Evolutionary conservation across 106 monocot genomes (phyloP), one percentile per base, ranked within the genome.

Genomic region (Vanilla planifolia): DNA sequence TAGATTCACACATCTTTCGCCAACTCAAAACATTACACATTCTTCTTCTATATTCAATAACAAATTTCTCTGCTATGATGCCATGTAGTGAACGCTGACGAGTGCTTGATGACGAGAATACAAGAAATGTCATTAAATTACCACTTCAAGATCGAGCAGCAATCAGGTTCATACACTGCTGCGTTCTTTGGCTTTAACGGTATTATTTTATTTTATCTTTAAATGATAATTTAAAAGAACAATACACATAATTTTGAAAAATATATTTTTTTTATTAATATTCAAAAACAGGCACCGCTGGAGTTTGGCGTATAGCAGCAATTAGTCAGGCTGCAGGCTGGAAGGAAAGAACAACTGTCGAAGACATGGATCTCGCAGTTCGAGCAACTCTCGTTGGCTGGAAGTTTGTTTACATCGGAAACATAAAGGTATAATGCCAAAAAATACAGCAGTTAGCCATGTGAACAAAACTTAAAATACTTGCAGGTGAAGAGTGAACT

Each of bases 71-170:
- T 56, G 17, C 51, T 0, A 25, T 51, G 1, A 16, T 35, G 17
- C 35, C 21, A 14, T 55, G 27, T 60, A 91, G 90, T 80, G 41
- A 91, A 91, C 67, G 79, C 86, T 8, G 48, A 80, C 70, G 86
- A 92, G 36, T 92, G 91, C 71, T 57, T 92, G 21, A 77, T 86
- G 86, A 86, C 91, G 35, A 83, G 86, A 53, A 77, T 92, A 41
- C 92, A 92, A 44, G 83, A 92, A 55, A 87, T 87, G 80, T 87
- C 87, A 14, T 67, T 92, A 66, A 81, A 92, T 58, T 87, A 92
- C 63, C 91, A 92, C 65, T 92, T 92, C 68, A 92, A 92, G 68
- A 60, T 86, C 3, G 91, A 92, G 63, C 91, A 92, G 41, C 75
- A 92, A 60, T 71, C 86, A 0, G 92, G 86, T 1, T 92, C 86